Evolutionary conservation across 2,329 filamentous ascomycete species (phyloP), one percentile per base, ranked within the genome.

Genomic region (Colletotrichum lindemuthianum): DNA sequence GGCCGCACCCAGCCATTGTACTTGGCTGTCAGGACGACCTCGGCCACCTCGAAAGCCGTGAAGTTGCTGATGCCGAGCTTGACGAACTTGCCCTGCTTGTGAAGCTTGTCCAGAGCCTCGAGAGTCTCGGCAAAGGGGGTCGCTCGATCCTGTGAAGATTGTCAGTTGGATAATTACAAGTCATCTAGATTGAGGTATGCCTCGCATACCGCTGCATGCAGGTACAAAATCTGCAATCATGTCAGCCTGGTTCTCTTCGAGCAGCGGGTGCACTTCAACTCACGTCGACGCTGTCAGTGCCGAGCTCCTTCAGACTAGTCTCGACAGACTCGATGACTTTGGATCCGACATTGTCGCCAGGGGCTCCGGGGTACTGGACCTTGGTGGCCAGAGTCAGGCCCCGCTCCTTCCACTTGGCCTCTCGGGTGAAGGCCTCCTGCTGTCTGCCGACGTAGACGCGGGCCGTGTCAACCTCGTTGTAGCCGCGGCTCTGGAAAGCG

Each of bases 381-480:
- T 97, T 96, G 11, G 93, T 96, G 11, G 92, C 93, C 63, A 96
- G 75, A 1, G 85, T 90, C 54, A 97, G 78, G 1, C 92, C 92
- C 37, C 92, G 88, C 65, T 93, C 88, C 74, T 92, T 90, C 92
- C 92, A 97, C 54, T 84, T 85, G 3, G 91, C 88, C 69, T 92
- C 84, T 13, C 86, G 82, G 6, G 92, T 94, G 76, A 90, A 96
- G 11, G 86, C 90, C 77, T 97, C 93, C 74, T 97, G 92, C 69
- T 87, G 79, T 52, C 90, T 88, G 50, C 79, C 88, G 13, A 91
- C 80, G 71, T 97, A 97, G 61, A 87, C 74, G 33, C 92, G 86
- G 0, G 93, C 92, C 1, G 93, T 97, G 74, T 97, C 93, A 41
- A 97, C 79, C 73, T 97, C 93, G 73, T 89, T 89, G 79, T 96